Conservation (phyloP, 2,329 filamentous ascomycete species). For the Arthroderma sp. region DNA sequence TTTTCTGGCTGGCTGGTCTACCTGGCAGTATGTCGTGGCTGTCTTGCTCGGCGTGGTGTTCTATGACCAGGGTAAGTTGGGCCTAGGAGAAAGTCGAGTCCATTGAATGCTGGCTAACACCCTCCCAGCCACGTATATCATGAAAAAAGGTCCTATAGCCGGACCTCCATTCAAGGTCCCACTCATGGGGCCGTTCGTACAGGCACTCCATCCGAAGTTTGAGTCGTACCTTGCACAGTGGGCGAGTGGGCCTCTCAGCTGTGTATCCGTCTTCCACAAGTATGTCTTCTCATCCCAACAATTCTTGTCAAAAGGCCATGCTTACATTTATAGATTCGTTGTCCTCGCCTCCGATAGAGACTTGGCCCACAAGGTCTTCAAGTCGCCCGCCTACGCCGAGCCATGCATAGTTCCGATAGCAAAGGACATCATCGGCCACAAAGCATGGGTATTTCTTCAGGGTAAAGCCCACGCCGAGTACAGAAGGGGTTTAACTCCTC, state of each 20-base stretch:
- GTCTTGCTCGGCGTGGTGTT: constrained; percentile 58
- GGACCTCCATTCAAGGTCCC: constrained; percentile 65
- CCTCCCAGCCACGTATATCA: constrained; percentile 56
- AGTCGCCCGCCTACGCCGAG: constrained; percentile 80
- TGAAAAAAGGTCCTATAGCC: constrained; percentile 61
- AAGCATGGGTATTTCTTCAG: constrained; percentile 95
- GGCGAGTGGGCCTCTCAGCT: constrained; percentile 79
- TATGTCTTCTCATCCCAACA: constrained; percentile 34
- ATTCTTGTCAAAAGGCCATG: neutral
- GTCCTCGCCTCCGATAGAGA: constrained; percentile 94
- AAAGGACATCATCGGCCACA: constrained; percentile 76
- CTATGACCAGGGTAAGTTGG: constrained; percentile 75
- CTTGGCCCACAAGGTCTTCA: constrained; percentile 91
- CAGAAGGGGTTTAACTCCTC: constrained; percentile 83
- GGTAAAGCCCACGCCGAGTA: constrained; percentile 91
- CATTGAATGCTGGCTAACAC: constrained; percentile 6
- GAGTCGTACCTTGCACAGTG: constrained; percentile 84
- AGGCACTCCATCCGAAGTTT: constrained; percentile 85
- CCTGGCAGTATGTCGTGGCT: constrained; percentile 46
- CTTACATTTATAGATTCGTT: constrained; percentile 57
- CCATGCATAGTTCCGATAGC: constrained; percentile 90
- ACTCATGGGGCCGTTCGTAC: constrained; percentile 83
- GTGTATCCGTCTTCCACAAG: constrained; percentile 98
- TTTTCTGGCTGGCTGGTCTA: constrained; percentile 23
- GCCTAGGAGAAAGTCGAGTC: neutral